These are phyloP conservation scores for Eustoma russellianum DNA, from an alignment of 257 asterid species.

Conservation along the genomic window DNA sequence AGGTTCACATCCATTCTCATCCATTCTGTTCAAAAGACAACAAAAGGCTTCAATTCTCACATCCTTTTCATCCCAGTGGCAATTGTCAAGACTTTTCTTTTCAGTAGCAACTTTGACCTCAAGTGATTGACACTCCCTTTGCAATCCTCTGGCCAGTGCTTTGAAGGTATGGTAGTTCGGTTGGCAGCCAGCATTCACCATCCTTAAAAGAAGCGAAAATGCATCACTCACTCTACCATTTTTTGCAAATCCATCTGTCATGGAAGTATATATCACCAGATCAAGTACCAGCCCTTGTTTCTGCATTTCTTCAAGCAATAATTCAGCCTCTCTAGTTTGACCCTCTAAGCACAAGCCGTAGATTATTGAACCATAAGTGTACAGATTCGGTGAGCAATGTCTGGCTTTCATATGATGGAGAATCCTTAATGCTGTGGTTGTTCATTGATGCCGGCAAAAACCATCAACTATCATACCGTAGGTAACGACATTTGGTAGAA, in stretches of 20 bases:
- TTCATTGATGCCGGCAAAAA: conserved; percentile 58
- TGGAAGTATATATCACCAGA: conserved; percentile 65
- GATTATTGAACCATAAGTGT: conserved; percentile 70
- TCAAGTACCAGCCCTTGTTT: conserved; percentile 53
- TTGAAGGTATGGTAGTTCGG: conserved; percentile 68
- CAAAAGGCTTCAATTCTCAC: conserved; percentile 29
- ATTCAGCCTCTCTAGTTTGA: conserved; percentile 52
- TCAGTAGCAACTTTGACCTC: conserved; percentile 29
- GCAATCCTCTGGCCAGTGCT: conserved; percentile 67
- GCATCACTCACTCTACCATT: conserved; percentile 57
- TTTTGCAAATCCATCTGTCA: conserved; percentile 65
- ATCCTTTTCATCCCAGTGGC: conserved; percentile 28
- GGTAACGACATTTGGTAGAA: conserved; percentile 66
- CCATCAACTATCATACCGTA: conserved; percentile 75
- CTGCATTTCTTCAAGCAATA: conserved; percentile 54
- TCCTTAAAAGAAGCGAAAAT: conserved; percentile 47
- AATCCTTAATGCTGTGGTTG: conserved; percentile 54
- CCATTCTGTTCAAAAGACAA: conserved; percentile 54
- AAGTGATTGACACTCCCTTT: conserved; percentile 32
- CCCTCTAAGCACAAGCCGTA: conserved; percentile 70
- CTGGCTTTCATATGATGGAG: conserved; percentile 59
- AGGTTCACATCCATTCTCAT: conserved; percentile 57
- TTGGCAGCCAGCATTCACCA: conserved; percentile 53
- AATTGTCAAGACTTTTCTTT: conserved; percentile 21
- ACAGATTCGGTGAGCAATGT: conserved; percentile 64